These are phyloP conservation scores for Penicillium sp. DNA, from an alignment of 2,329 filamentous ascomycete species.

Conservation along the genomic window DNA sequence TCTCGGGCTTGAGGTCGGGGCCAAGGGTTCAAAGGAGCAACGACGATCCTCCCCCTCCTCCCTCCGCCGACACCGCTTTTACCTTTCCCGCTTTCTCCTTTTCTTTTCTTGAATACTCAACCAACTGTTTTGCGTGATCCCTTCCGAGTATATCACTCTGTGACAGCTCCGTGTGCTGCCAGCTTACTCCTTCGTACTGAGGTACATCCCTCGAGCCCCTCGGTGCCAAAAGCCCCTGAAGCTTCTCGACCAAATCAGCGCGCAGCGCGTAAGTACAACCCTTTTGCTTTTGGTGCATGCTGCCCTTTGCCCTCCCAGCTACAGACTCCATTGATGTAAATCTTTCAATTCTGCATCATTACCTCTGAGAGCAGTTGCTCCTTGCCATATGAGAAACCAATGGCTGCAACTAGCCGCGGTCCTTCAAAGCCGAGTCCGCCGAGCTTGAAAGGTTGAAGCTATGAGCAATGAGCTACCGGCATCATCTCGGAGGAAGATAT, in stretches of 20 bases:
- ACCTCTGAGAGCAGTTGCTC: not conserved
- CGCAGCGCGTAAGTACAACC: conserved; percentile 20
- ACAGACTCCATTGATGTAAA: not conserved
- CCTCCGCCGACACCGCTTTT: conserved; percentile 24
- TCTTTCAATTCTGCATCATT: not conserved
- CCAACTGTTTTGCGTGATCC: not conserved
- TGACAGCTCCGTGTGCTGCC: not conserved
- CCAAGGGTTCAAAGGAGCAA: conserved; percentile 8
- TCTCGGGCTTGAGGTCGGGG: not conserved
- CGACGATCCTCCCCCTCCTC: conserved; percentile 21
- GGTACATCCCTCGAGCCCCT: conserved; percentile 3
- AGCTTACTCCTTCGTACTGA: conserved; percentile 9
- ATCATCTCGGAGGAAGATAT: not conserved
- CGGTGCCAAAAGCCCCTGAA: conserved; percentile 12
- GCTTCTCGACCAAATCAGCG: conserved; percentile 7
- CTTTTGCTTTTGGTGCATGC: not conserved
- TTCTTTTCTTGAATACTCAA: conserved; percentile 10
- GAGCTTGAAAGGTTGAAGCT: conserved; percentile 1
- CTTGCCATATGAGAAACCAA: not conserved
- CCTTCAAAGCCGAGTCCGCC: not conserved
- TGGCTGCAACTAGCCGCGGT: not conserved
- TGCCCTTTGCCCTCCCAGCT: not conserved
- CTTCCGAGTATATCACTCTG: not conserved
- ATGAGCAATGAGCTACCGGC: not conserved
- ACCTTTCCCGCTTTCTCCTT: conserved; percentile 25